phyloP scores from a whole-genome alignment of 768 basidiomycete species.

The Mycena alexandri region DNA sequence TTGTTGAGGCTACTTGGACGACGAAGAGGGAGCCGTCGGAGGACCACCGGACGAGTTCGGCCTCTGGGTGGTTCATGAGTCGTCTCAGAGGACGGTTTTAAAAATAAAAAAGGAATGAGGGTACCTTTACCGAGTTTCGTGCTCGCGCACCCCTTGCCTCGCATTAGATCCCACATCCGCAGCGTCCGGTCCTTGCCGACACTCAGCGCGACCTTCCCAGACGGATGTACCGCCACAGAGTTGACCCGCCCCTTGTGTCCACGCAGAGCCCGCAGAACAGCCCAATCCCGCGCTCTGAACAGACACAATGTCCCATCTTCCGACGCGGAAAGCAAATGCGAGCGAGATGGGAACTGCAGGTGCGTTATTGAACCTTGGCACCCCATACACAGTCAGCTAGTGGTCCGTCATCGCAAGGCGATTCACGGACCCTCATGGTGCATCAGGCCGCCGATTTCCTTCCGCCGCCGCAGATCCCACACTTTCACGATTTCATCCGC shows the following conservation, averaged over 20 bases:
- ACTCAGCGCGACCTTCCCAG: slow-evolving; percentile 90
- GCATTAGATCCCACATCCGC: slow-evolving; percentile 99
- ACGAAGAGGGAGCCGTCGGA: slow-evolving; percentile 81
- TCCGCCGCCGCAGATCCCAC: slow-evolving; percentile 92
- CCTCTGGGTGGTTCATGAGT: slow-evolving; percentile 66
- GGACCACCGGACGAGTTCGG: slow-evolving; percentile 93
- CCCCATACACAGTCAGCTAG: slow-evolving; percentile 8
- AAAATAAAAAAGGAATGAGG: slow-evolving; percentile 37
- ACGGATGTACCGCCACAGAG: slow-evolving; percentile 90
- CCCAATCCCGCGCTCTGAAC: slow-evolving; percentile 96
- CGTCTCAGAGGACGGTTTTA: not conserved
- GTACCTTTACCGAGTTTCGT: slow-evolving; percentile 90
- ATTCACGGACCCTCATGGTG: slow-evolving; percentile 86
- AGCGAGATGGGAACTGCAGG: slow-evolving; percentile 87
- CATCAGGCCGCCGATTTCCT: slow-evolving; percentile 95
- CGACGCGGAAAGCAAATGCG: slow-evolving; percentile 91
- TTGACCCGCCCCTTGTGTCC: slow-evolving; percentile 97
- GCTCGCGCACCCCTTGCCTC: slow-evolving; percentile 91
- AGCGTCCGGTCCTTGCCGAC: slow-evolving; percentile 92
- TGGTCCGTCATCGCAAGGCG: slow-evolving; percentile 1
- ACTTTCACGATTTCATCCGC: slow-evolving; percentile 98
- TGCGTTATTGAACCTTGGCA: slow-evolving; percentile 89
- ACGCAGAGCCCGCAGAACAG: slow-evolving; percentile 85
- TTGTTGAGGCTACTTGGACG: slow-evolving; percentile 79
- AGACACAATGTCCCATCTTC: slow-evolving; percentile 93